These are phyloP conservation scores for Pyrus communis DNA, from an alignment of 306 rosid species.

Conservation along the genomic window DNA sequence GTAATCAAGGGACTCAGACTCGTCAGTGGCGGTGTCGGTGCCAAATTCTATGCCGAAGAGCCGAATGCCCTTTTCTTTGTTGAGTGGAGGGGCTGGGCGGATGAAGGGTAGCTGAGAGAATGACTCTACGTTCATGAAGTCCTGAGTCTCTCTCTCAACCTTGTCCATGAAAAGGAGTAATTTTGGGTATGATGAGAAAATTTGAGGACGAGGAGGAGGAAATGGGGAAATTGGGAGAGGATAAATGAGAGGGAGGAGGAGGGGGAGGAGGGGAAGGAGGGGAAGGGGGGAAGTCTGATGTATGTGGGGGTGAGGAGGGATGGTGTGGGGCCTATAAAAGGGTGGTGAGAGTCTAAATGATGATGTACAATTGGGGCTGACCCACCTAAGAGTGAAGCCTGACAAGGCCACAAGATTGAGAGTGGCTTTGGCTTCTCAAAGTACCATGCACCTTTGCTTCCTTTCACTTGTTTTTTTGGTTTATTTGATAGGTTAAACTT, in stretches of 20 bases:
- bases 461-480: constrained; percentile 18
- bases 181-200: background rate
- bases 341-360: constrained; percentile 28
- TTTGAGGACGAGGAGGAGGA: background rate
- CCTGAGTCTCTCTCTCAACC: constrained; percentile 66
- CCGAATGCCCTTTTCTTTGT: constrained; percentile 55
- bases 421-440: constrained; percentile 53
- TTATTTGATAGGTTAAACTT: background rate
- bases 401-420: constrained; percentile 67
- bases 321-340: constrained; percentile 58
- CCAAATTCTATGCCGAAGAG: constrained; percentile 84
- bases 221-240: background rate
- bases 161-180: constrained; percentile 49
- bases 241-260: background rate
- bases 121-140: constrained; percentile 90
- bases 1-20: constrained; percentile 27
- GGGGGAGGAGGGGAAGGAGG: background rate
- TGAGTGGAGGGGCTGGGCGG: constrained; percentile 60
- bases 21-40: constrained; percentile 4
- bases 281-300: background rate
- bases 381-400: constrained; percentile 75
- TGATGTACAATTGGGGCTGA: constrained; percentile 54
- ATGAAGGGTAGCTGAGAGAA: constrained; percentile 97
- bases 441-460: constrained; percentile 41
- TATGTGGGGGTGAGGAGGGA: background rate